phyloP scores from a whole-genome alignment of 2,329 filamentous ascomycete genomes.

The Lachnellula subtilissima region DNA sequence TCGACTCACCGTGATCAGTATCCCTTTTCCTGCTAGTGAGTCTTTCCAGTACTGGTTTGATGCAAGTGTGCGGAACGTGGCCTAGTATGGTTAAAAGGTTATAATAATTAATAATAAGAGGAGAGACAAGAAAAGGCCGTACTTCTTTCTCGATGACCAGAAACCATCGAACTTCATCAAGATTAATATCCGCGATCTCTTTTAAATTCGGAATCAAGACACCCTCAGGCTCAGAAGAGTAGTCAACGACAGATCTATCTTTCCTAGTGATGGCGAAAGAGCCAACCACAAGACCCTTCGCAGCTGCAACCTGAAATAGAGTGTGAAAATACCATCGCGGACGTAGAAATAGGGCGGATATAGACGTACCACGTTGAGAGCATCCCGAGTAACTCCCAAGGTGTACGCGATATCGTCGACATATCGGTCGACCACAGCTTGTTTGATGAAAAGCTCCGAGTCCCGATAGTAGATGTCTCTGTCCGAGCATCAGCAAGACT shows the following conservation, averaged over 20 bases:
- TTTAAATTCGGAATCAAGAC: slow-evolving; percentile 53
- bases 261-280: slow-evolving; percentile 43
- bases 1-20: slow-evolving; percentile 60
- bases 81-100: slow-evolving; percentile 42
- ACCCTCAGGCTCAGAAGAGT: slow-evolving; percentile 44
- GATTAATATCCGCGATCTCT: slow-evolving; percentile 45
- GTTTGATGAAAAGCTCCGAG: slow-evolving; percentile 64
- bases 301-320: slow-evolving; percentile 58
- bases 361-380: slow-evolving; percentile 62
- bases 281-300: slow-evolving; percentile 67
- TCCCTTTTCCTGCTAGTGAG: slow-evolving; percentile 48
- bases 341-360: neutral
- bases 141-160: slow-evolving; percentile 78
- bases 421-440: slow-evolving; percentile 63
- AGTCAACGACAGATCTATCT: slow-evolving; percentile 41
- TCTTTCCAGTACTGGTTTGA: slow-evolving; percentile 50
- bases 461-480: slow-evolving; percentile 81
- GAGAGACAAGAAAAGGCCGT: slow-evolving; percentile 6
- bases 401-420: slow-evolving; percentile 72
- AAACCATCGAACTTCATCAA: slow-evolving; percentile 55
- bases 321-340: slow-evolving; percentile 1
- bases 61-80: slow-evolving; percentile 67
- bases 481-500: slow-evolving; percentile 1
- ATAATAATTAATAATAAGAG: neutral
- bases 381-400: slow-evolving; percentile 56